A percentile compares a stretch with the other conserved stretches of the same genome.
Conservation (phyloP, 495 filamentous ascomycete species). For the Geopyxis carbonaria region DNA sequence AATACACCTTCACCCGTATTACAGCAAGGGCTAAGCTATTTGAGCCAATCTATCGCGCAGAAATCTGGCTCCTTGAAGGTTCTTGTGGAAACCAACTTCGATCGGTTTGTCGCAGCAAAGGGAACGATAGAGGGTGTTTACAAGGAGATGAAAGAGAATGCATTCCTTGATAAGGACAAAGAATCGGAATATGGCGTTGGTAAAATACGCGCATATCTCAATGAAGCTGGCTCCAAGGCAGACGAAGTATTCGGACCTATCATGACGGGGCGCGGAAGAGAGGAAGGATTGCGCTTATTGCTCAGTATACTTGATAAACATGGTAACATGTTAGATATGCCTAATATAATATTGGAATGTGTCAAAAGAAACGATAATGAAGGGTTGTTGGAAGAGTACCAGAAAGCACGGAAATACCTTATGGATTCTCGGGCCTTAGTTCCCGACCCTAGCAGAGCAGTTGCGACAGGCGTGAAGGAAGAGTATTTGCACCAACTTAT, state of each 20-base stretch:
- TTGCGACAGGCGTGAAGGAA: constrained; percentile 40
- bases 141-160: constrained; percentile 91
- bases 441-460: constrained; percentile 35
- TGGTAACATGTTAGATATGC: constrained; percentile 63
- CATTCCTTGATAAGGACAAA: constrained; percentile 50
- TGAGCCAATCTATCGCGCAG: constrained; percentile 83
- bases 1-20: constrained; percentile 64
- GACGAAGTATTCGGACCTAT: constrained; percentile 96
- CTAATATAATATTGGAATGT: constrained; percentile 56
- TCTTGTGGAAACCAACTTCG: constrained; percentile 91
- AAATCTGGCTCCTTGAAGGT: constrained; percentile 92
- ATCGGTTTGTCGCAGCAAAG: constrained; percentile 90
- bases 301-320: constrained; percentile 56
- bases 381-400: constrained; percentile 68
- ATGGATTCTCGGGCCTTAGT: constrained; percentile 54
- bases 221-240: constrained; percentile 79
- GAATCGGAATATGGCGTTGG: constrained; percentile 89
- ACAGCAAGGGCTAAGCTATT: constrained; percentile 58
- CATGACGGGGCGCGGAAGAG: constrained; percentile 77
- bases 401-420: constrained; percentile 53
- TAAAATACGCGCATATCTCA: constrained; percentile 70
- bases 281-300: constrained; percentile 63
- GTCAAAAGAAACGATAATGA: constrained; percentile 86
- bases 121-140: constrained; percentile 96
- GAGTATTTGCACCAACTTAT: constrained; percentile 67